Evolutionary conservation across 1,284 basidiomycete genomes (phyloP), one percentile per base, ranked within the genome.

Genomic region (Tilletia indica): DNA sequence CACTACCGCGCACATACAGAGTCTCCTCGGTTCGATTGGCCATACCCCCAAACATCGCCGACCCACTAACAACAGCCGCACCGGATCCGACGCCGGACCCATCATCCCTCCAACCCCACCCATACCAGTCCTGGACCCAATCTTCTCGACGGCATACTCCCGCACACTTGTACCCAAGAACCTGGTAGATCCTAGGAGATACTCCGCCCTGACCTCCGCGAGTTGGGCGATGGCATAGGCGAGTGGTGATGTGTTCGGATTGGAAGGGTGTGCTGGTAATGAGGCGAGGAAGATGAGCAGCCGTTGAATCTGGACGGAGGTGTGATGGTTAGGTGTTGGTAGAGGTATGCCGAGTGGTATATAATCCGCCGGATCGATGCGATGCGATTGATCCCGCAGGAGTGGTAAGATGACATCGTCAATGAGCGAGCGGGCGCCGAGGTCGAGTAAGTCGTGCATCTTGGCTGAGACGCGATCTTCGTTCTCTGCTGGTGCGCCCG

Each of bases 391-490:
- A 2, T 64, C 47, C 80, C 81, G 3, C 80, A 73, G 1, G 72
- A 56, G 5, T 78, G 73, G 76, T 77, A 83, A 58, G 49, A 75
- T 70, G 48, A 83, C 74, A 61, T 82, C 73, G 19, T 74, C 74
- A 42, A 73, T 72, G 31, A 83, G 70, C 48, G 82, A 82, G 49
- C 77, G 75, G 2, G 79, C 76, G 31, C 81, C 82, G 12, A 77
- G 71, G 47, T 83, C 82, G 66, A 80, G 73, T 21, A 83, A 74
- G 51, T 79, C 76, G 70, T 78, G 69, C 81, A 81, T 81, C 47
- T 77, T 77, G 63, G 77, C 78, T 73, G 77, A 72, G 34, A 82
- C 76, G 16, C 77, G 76, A 19, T 82, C 78, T 56, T 78, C 78
- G 34, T 74, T 76, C 58, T 76, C 74, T 14, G 76, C 72, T 34